Evolutionary conservation across 73 alveolate genomes (phyloP).

Genomic region (Paramecium biaurelia): DNA sequence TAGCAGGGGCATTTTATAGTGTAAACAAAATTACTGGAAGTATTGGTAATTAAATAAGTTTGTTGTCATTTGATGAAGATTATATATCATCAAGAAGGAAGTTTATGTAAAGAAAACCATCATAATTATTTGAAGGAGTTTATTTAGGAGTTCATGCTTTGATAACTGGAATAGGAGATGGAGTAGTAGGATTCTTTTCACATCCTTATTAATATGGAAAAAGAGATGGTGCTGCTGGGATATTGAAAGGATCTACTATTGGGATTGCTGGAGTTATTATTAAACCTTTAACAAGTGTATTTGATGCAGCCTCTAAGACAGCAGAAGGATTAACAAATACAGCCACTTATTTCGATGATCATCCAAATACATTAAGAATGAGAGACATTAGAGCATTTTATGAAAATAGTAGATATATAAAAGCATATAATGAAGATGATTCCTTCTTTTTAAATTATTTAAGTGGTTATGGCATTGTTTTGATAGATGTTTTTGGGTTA

Average conservation of each 20-base stretch:
- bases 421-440: slow-evolving; percentile 69
- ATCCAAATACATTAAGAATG: slow-evolving; percentile 79
- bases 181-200: slow-evolving; percentile 73
- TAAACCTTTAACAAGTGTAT: slow-evolving; percentile 85
- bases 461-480: neutral
- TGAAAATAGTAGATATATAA: slow-evolving; percentile 72
- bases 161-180: slow-evolving; percentile 32
- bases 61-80: slow-evolving; percentile 85
- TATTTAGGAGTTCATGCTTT: slow-evolving; percentile 34
- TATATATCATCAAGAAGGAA: slow-evolving; percentile 80
- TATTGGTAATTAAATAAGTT: slow-evolving; percentile 84
- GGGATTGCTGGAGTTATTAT: slow-evolving; percentile 85
- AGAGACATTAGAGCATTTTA: slow-evolving; percentile 96
- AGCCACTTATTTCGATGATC: slow-evolving; percentile 82
- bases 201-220: slow-evolving; percentile 83
- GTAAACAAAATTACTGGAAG: slow-evolving; percentile 89
- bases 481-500: neutral
- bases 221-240: slow-evolving; percentile 75
- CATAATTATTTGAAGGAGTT: slow-evolving; percentile 47
- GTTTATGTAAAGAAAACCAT: slow-evolving; percentile 54
- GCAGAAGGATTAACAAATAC: slow-evolving; percentile 98
- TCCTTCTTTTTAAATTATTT: neutral
- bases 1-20: slow-evolving; percentile 93
- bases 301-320: slow-evolving; percentile 95
- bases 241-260: slow-evolving; percentile 78